A percentile compares a stretch with the other conserved stretches of the same genome.
Conservation (phyloP, 106 monocot genomes). For the Narthecium ossifragum region DNA sequence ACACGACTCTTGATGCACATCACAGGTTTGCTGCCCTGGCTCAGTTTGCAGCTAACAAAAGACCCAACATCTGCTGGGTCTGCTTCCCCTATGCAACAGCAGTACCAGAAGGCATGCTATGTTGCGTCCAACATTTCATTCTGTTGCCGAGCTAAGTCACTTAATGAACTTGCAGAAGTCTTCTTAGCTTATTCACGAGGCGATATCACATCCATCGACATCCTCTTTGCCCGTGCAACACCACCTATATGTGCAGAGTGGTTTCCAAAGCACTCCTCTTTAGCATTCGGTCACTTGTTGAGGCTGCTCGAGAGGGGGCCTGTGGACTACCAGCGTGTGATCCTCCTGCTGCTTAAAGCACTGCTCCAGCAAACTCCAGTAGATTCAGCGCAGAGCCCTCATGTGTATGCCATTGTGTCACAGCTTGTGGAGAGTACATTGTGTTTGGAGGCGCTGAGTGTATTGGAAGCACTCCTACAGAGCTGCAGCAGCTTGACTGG, state of each 20-base stretch:
- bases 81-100: constrained; percentile 41
- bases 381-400: constrained; percentile 93
- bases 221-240: constrained; percentile 48
- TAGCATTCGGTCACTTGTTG: constrained; percentile 88
- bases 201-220: constrained; percentile 59
- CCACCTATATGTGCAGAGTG: constrained; percentile 79
- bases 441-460: constrained; percentile 83
- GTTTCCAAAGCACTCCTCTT: constrained; percentile 87
- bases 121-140: constrained; percentile 81
- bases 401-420: constrained; percentile 83
- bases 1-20: constrained; percentile 94
- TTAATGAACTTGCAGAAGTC: constrained; percentile 53
- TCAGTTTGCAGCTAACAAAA: constrained; percentile 59
- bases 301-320: constrained; percentile 91
- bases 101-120: constrained; percentile 71
- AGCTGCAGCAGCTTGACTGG: constrained; percentile 65
- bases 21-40: constrained; percentile 91
- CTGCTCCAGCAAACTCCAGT: constrained; percentile 85
- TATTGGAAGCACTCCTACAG: constrained; percentile 81
- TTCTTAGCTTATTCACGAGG: constrained; percentile 63
- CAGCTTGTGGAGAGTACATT: constrained; percentile 91
- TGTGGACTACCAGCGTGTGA: constrained; percentile 75
- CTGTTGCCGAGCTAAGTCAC: constrained; percentile 76
- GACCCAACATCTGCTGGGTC: constrained; percentile 18
- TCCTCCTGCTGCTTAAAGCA: constrained; percentile 90